A percentile compares a stretch with the other conserved stretches of the same genome.
These are phyloP conservation scores for Paraglomus brasilianum DNA, from an alignment of 192 early-diverging fungal species.

Conservation along the genomic window DNA sequence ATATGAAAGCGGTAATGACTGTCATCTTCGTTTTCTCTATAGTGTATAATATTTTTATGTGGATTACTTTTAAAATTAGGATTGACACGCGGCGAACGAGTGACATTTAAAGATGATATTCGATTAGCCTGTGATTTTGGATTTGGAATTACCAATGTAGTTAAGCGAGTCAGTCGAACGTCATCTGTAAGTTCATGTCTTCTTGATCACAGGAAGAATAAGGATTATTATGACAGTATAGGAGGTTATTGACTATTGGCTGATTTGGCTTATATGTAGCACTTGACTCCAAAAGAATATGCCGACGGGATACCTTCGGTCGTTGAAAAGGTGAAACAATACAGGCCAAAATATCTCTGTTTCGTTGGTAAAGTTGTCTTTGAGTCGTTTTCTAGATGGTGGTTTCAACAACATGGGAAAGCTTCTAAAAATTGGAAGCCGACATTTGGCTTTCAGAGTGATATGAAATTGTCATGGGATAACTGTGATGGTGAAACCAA, in stretches of 20 bases:
- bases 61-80: slow-evolving; percentile 38
- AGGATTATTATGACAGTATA: too few relatives aligned
- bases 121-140: slow-evolving; percentile 46
- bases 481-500: slow-evolving; percentile 25
- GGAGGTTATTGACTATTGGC: slow-evolving; percentile 29
- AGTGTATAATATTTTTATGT: slow-evolving; percentile 10
- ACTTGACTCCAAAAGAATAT: slow-evolving; percentile 60
- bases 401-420: background rate
- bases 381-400: slow-evolving; percentile 52
- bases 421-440: too few relatives aligned
- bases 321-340: slow-evolving; percentile 58
- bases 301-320: slow-evolving; percentile 58
- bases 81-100: slow-evolving; percentile 33
- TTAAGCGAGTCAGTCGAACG: slow-evolving; percentile 57
- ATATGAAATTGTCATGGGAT: slow-evolving; percentile 31
- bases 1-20: slow-evolving; percentile 50
- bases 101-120: slow-evolving; percentile 55
- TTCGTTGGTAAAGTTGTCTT: slow-evolving; percentile 73
- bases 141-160: slow-evolving; percentile 68
- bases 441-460: slow-evolving; percentile 45
- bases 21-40: slow-evolving; percentile 1
- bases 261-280: slow-evolving; percentile 30
- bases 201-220: background rate
- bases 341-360: slow-evolving; percentile 59
- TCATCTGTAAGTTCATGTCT: slow-evolving; percentile 1